phyloP scores from a whole-genome alignment of 805 yeast species.

The Pichia eremophila region DNA sequence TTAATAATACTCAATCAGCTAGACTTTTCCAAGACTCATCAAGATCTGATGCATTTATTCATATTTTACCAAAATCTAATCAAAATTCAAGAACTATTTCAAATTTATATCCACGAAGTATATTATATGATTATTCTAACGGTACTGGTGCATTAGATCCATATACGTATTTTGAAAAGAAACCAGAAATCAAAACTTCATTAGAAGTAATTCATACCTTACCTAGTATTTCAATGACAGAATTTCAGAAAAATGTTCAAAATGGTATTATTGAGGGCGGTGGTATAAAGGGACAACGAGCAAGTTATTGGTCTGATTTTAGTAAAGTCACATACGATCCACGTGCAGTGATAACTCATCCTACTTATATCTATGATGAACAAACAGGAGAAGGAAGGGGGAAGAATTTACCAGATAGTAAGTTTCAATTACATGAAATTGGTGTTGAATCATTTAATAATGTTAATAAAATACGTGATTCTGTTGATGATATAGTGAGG shows the following conservation, averaged over 20 bases:
- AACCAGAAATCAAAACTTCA: conserved; percentile 10
- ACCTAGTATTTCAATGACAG: conserved; percentile 35
- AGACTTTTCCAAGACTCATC: conserved; percentile 33
- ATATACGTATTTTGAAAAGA: conserved; percentile 35
- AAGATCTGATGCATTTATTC: neutral
- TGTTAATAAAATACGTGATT: conserved; percentile 30
- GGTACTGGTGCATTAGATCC: conserved; percentile 66
- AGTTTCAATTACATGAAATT: conserved; percentile 38
- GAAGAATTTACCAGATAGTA: conserved; percentile 22
- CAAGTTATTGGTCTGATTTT: conserved; percentile 76
- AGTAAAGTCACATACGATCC: conserved; percentile 61
- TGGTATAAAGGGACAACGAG: conserved; percentile 30
- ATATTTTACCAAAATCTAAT: conserved; percentile 2
- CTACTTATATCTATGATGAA: conserved; percentile 51
- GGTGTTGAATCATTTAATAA: conserved; percentile 56
- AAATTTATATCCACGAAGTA: conserved; percentile 71
- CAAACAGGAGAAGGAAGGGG: conserved; percentile 15
- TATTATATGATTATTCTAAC: conserved; percentile 71
- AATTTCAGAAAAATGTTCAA: conserved; percentile 60
- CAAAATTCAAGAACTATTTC: conserved; percentile 31
- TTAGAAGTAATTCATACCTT: conserved; percentile 21
- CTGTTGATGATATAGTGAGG: conserved; percentile 52
- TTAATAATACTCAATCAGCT: conserved; percentile 71
- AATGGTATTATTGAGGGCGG: conserved; percentile 27
- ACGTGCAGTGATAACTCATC: conserved; percentile 40